These are phyloP conservation scores for Sedum album DNA, from an alignment of 164 flowering plant species.

Conservation along the genomic window DNA sequence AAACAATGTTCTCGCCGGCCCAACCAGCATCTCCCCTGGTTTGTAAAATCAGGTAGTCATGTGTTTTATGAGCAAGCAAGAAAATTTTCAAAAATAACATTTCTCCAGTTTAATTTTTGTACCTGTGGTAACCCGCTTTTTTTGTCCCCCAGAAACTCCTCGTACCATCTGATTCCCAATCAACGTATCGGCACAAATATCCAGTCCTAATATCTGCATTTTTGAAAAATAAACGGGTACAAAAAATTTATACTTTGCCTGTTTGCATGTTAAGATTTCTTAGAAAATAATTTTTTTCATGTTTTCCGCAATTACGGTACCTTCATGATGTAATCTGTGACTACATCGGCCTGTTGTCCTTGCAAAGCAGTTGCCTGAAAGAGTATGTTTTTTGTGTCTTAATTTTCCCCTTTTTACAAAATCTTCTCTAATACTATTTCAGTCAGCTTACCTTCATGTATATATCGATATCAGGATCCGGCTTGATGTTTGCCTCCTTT, in stretches of 20 bases:
- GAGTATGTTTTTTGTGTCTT: slow-evolving; percentile 28
- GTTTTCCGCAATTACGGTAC: slow-evolving; percentile 25
- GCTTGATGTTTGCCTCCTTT: slow-evolving; percentile 10
- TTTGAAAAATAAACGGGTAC: neutral
- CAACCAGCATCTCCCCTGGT: slow-evolving; percentile 52
- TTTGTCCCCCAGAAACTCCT: slow-evolving; percentile 36
- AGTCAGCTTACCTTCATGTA: slow-evolving; percentile 8
- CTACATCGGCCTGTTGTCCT: slow-evolving; percentile 59
- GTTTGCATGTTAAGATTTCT: neutral
- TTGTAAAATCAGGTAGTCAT: neutral
- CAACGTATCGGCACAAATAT: slow-evolving; percentile 24
- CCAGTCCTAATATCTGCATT: slow-evolving; percentile 26
- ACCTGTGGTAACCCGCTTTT: slow-evolving; percentile 31
- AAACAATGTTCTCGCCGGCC: slow-evolving; percentile 32
- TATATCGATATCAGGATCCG: slow-evolving; percentile 9
- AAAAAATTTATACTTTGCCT: neutral
- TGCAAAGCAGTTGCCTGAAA: slow-evolving; percentile 44
- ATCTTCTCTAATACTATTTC: neutral
- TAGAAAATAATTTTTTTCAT: neutral
- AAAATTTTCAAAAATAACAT: neutral
- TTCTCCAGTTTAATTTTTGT: neutral
- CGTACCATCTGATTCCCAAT: slow-evolving; percentile 29
- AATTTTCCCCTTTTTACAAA: neutral
- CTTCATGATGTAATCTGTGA: slow-evolving; percentile 70
- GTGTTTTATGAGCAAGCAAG: neutral